phyloP scores from a whole-genome alignment of 2,329 filamentous ascomycete genomes.

The Chalara sp. region DNA sequence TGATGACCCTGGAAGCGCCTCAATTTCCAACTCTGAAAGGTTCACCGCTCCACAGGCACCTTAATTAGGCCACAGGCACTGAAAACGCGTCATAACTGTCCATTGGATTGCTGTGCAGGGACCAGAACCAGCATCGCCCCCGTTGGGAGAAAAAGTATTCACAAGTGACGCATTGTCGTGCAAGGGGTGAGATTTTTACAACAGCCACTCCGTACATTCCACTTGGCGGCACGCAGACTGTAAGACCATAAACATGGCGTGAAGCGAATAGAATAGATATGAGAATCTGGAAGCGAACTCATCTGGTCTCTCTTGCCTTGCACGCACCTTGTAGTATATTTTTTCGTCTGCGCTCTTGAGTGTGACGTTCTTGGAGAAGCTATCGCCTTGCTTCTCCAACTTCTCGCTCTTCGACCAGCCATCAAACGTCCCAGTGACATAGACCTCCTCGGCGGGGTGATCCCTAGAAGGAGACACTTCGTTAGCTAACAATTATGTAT shows the following conservation, averaged over 20 bases:
- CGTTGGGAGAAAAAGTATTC: no score
- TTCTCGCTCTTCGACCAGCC: constrained; percentile 83
- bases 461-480: constrained; percentile 53
- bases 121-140: background rate
- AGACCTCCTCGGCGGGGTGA: constrained; percentile 75
- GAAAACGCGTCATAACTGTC: constrained; percentile 15
- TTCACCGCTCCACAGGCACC: constrained; percentile 16
- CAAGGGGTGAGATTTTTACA: background rate
- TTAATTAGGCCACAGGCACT: constrained; percentile 5
- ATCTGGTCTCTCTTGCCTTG: background rate
- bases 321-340: constrained; percentile 86
- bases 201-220: background rate
- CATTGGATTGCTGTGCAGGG: background rate
- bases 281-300: background rate
- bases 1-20: constrained; percentile 10
- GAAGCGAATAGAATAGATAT: no score
- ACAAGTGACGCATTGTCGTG: background rate
- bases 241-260: background rate
- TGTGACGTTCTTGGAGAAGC: constrained; percentile 76
- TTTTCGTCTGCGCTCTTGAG: constrained; percentile 62
- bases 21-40: constrained; percentile 12
- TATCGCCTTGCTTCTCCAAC: constrained; percentile 66
- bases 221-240: background rate
- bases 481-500: background rate
- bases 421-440: constrained; percentile 93